Percentiles rank a stretch among this genome's conserved stretches.
These are phyloP conservation scores for Penicillium taxi DNA, from an alignment of 495 filamentous ascomycete genomes.

Conservation along the genomic window DNA sequence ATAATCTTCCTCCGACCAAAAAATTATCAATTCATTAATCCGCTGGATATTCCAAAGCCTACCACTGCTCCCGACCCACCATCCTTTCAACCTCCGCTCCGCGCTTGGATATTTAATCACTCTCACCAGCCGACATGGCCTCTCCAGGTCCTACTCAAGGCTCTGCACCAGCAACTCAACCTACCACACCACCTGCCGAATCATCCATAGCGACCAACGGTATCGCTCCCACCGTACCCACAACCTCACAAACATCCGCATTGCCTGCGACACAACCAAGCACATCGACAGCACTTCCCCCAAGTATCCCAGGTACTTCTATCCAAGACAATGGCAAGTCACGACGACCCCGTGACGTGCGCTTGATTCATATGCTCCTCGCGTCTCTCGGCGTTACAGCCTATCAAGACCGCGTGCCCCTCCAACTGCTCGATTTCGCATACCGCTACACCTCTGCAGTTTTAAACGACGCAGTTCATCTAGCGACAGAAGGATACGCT, in stretches of 20 bases:
- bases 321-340: slow-evolving; percentile 52
- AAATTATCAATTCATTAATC: background rate
- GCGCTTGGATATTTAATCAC: slow-evolving; percentile 2
- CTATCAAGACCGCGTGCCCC: slow-evolving; percentile 89
- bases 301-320: slow-evolving; percentile 44
- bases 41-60: background rate
- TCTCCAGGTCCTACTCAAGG: slow-evolving; percentile 34
- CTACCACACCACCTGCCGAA: slow-evolving; percentile 39
- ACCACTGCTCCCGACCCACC: slow-evolving; percentile 3
- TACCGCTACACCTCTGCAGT: slow-evolving; percentile 66
- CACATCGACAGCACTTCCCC: slow-evolving; percentile 30
- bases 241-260: slow-evolving; percentile 15
- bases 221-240: slow-evolving; percentile 11
- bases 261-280: slow-evolving; percentile 12
- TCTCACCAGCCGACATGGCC: slow-evolving; percentile 23
- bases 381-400: slow-evolving; percentile 76
- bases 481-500: slow-evolving; percentile 47
- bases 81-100: slow-evolving; percentile 2
- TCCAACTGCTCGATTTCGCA: slow-evolving; percentile 93
- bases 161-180: slow-evolving; percentile 31
- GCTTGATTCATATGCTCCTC: slow-evolving; percentile 85
- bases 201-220: slow-evolving; percentile 22
- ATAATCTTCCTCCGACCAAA: slow-evolving; percentile 1
- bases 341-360: slow-evolving; percentile 81
- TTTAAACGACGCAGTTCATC: slow-evolving; percentile 44